phyloP scores from a whole-genome alignment of 768 basidiomycete species.

The Psilocybe cubensis region DNA sequence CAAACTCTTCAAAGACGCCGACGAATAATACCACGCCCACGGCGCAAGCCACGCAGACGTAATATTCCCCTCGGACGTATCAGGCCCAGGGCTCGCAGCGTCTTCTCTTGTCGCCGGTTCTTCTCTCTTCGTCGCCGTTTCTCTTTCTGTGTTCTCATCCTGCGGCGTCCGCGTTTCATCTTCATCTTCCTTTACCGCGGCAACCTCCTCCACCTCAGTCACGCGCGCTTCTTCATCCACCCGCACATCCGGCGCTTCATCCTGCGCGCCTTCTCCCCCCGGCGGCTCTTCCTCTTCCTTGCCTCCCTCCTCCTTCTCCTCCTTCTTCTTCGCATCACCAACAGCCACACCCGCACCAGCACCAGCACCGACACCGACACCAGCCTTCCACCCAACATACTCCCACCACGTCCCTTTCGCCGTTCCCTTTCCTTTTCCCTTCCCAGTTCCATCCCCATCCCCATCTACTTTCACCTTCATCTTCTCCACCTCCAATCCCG shows the following conservation, averaged over 20 bases:
- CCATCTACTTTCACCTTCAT: neutral
- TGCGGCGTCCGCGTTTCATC: neutral
- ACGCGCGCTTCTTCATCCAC: neutral
- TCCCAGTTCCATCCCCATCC: neutral
- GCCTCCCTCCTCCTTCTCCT: neutral
- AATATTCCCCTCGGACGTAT: neutral
- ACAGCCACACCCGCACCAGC: neutral
- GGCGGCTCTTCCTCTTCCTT: neutral
- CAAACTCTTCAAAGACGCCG: neutral
- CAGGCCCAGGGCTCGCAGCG: neutral
- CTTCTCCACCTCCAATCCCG: neutral
- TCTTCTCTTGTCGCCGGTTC: neutral
- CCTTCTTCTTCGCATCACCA: neutral
- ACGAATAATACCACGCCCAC: neutral
- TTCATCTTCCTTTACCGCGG: neutral
- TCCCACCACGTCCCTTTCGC: slow-evolving; percentile 21
- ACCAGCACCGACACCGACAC: neutral
- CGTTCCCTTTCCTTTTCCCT: neutral
- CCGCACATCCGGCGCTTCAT: neutral
- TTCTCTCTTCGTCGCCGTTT: neutral
- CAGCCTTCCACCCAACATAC: slow-evolving; percentile 25
- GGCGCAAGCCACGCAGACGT: neutral
- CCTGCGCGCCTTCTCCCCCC: neutral
- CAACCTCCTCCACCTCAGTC: neutral
- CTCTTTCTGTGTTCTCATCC: neutral